Percentiles rank a stretch among this genome's conserved stretches.
Conservation (phyloP, 345 rosid genomes). For the Rhizophora mangle region DNA sequence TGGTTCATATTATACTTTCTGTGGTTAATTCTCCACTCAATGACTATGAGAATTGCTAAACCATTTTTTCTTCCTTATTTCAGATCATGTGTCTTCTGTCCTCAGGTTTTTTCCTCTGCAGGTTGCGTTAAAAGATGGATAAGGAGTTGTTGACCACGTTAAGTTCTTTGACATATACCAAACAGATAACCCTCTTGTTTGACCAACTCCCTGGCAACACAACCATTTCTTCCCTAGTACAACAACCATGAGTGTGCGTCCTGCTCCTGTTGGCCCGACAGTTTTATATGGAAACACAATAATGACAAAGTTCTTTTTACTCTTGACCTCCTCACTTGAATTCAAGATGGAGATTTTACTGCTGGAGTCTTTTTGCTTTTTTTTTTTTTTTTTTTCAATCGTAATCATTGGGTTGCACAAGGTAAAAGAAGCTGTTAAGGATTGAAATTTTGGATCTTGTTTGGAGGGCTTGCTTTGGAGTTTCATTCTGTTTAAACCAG, state of each 20-base stretch:
- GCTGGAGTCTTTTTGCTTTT: too few species aligned
- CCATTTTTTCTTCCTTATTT: too few species aligned
- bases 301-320: conserved; percentile 51
- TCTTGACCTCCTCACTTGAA: conserved; percentile 67
- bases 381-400: too few species aligned
- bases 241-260: conserved; percentile 59
- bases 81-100: too few species aligned
- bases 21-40: too few species aligned
- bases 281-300: conserved; percentile 34
- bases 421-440: background rate
- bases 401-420: background rate
- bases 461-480: background rate
- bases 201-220: conserved; percentile 10
- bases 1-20: too few species aligned
- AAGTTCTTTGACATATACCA: background rate
- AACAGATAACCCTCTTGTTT: background rate
- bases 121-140: too few species aligned
- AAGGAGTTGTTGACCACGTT: too few species aligned
- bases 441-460: background rate
- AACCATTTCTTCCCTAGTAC: conserved; percentile 43
- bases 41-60: too few species aligned
- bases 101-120: too few species aligned
- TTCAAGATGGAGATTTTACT: conserved; percentile 49
- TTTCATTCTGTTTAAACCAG: conserved; percentile 12
- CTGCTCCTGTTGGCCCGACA: conserved; percentile 68